Evolutionary conservation across 176 grass and related monocot genomes (phyloP).

Genomic region (Phragmites australis): DNA sequence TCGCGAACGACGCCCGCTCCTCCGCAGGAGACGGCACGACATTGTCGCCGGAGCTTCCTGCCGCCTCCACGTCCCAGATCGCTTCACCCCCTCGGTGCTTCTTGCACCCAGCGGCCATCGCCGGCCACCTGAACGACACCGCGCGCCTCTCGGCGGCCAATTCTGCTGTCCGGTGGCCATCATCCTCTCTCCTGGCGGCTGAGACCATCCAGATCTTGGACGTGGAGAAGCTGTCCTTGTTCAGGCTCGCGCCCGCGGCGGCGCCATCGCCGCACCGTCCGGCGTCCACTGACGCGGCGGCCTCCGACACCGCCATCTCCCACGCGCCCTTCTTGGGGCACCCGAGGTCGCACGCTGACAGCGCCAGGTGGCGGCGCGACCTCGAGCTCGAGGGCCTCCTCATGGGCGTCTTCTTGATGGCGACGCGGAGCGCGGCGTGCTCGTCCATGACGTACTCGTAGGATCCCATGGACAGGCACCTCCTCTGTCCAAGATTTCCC

Average conservation of each 20-base stretch:
- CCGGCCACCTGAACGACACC: slow-evolving; percentile 67
- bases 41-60: background rate
- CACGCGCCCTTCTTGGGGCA: slow-evolving; percentile 56
- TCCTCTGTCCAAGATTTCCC: slow-evolving; percentile 51
- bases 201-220: slow-evolving; percentile 75
- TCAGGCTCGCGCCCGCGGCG: slow-evolving; percentile 30
- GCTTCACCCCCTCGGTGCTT: slow-evolving; percentile 27
- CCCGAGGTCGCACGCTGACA: slow-evolving; percentile 78
- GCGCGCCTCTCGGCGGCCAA: slow-evolving; percentile 38
- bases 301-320: slow-evolving; percentile 45
- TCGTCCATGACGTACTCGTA: slow-evolving; percentile 90
- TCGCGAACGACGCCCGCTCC: slow-evolving; percentile 47
- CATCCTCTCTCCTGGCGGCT: background rate
- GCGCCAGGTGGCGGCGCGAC: slow-evolving; percentile 48
- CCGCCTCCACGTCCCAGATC: slow-evolving; percentile 49
- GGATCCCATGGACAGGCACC: slow-evolving; percentile 93
- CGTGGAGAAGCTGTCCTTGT: slow-evolving; percentile 74
- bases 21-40: slow-evolving; percentile 33
- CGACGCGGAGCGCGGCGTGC: slow-evolving; percentile 53
- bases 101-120: slow-evolving; percentile 30
- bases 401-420: slow-evolving; percentile 66
- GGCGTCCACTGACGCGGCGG: background rate
- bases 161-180: background rate
- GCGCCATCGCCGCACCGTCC: background rate
- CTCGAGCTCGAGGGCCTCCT: slow-evolving; percentile 41